Base-by-base conservation (phyloP, 441 rosid species). In the Jatropha multifida region DNA sequence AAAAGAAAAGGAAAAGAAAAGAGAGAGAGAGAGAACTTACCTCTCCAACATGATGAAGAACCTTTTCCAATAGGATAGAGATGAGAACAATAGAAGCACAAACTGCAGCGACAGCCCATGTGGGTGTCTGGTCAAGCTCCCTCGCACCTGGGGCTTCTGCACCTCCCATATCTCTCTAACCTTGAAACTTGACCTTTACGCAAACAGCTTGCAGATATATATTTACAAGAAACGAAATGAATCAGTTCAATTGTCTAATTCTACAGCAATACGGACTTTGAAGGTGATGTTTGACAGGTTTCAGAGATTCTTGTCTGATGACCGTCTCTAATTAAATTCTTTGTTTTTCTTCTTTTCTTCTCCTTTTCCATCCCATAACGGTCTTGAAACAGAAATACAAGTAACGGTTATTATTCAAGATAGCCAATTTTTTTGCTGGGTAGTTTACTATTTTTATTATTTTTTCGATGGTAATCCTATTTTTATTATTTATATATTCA, bases 21-120 rank as follows among this genome's bases (percentile, higher is more conserved):
- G 32, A 32, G 32, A 32, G 32, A 32, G 32, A 32, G 32, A 32
- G 32, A 32, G 32, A 32, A 32, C 2, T 32, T 65, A 88, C 85
- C 80, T 82, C 74, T 67, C 81, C 85, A 51, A 38, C 27, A 18
- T 55, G 11, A 70, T 89, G 96, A 84, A 94, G 88, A 68, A 83
- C 11, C 65, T 86, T 94, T 46, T 94, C 97, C 71, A 94, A 77
- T 71, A 81, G 56, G 79, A 92, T 84, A 55, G 98, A 94, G 72
- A 94, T 81, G 54, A 89, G 32, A 59, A 94, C 82, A 80, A 94
- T 89, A 76, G 85, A 84, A 72, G 94, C 81, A 74, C 87, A 89
- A 67, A 94, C 94, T 18, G 74, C 84, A 60, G 98, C 87, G 20
- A 94, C 97, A 26, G 98, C 98, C 98, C 98, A 94, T 52, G 98